phyloP scores from a whole-genome alignment of 2,329 filamentous ascomycete species.

The Epicoccum nigrum region DNA sequence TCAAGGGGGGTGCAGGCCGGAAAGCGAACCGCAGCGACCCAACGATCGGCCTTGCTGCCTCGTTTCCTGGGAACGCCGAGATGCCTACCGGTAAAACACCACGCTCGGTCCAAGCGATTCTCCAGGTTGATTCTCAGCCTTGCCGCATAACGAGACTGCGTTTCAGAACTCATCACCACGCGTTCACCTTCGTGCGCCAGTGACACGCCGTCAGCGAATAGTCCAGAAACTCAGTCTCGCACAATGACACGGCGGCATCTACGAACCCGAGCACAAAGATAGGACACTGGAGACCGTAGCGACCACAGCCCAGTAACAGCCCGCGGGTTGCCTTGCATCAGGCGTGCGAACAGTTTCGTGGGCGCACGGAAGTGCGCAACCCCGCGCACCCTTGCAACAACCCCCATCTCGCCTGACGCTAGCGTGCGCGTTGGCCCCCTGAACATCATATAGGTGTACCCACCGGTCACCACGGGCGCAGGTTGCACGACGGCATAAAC shows the following conservation, averaged over 20 bases:
- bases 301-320: constrained; percentile 15
- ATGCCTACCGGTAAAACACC: constrained; percentile 16
- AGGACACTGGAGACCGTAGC: constrained; percentile 11
- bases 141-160: constrained; percentile 24
- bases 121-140: constrained; percentile 16
- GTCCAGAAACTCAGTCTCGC: background rate
- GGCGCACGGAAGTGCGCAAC: constrained; percentile 24
- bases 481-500: constrained; percentile 30
- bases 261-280: constrained; percentile 7
- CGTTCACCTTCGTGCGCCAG: background rate
- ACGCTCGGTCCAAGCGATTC: constrained; percentile 12
- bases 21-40: constrained; percentile 28
- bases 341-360: constrained; percentile 17
- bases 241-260: constrained; percentile 1
- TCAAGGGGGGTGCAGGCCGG: constrained; percentile 33
- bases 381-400: constrained; percentile 26
- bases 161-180: constrained; percentile 22
- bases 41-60: constrained; percentile 32
- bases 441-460: constrained; percentile 31
- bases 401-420: constrained; percentile 11
- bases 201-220: background rate
- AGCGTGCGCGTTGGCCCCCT: constrained; percentile 29
- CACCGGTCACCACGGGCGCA: constrained; percentile 16
- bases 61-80: constrained; percentile 25
- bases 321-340: constrained; percentile 22